A percentile compares a stretch with the other conserved stretches of the same genome.
Conservation (phyloP, 495 filamentous ascomycete genomes). For the Trichoderma orchidacearum region DNA sequence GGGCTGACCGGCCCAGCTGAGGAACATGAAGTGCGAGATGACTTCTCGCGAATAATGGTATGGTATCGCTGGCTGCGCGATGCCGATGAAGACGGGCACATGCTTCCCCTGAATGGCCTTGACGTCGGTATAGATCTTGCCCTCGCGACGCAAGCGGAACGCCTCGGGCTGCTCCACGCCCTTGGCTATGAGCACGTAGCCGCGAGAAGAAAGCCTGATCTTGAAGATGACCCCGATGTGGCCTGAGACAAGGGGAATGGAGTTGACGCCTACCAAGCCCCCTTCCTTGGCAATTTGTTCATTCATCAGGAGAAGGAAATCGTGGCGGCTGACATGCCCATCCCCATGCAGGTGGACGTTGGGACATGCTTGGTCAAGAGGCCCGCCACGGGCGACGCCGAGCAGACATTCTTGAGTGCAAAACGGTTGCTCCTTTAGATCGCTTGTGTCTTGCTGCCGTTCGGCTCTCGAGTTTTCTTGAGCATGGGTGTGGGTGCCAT, state of each 20-base stretch:
- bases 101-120: not conserved
- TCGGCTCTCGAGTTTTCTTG: not conserved
- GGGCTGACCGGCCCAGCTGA: not conserved
- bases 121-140: not conserved
- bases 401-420: not conserved
- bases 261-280: not conserved
- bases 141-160: not conserved
- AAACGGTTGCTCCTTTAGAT: too few species aligned
- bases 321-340: not conserved
- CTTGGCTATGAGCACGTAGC: not conserved
- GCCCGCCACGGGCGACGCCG: not conserved
- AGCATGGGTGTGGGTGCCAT: too few species aligned
- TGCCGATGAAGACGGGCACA: not conserved
- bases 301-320: not conserved
- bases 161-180: not conserved
- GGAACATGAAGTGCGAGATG: not conserved
- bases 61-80: not conserved
- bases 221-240: not conserved
- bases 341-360: not conserved
- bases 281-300: not conserved
- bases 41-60: not conserved
- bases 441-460: too few species aligned
- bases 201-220: not conserved
- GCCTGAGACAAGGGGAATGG: not conserved
- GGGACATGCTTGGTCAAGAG: not conserved